A percentile compares a stretch with the other conserved stretches of the same genome.
phyloP scores from a whole-genome alignment of 2,329 filamentous ascomycete genomes.

The Colletotrichum destructivum region DNA sequence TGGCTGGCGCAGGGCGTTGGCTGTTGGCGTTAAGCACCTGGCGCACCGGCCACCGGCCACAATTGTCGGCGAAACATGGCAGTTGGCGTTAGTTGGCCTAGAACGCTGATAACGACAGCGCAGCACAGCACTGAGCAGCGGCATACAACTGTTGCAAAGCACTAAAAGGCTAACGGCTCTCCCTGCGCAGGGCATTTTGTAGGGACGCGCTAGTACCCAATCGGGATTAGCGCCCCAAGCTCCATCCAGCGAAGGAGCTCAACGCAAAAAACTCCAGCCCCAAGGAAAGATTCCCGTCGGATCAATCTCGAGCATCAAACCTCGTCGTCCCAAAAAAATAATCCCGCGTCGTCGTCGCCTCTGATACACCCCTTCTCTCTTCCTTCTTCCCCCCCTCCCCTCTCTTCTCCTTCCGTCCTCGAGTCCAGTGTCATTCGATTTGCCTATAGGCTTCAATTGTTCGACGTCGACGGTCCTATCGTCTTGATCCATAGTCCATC shows the following conservation, averaged over 20 bases:
- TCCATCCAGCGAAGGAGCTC: constrained; percentile 56
- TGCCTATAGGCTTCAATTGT: constrained; percentile 36
- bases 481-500: background rate
- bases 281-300: constrained; percentile 54
- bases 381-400: constrained; percentile 36
- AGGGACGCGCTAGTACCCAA: constrained; percentile 46
- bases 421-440: constrained; percentile 41
- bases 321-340: constrained; percentile 50
- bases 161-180: constrained; percentile 28
- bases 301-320: constrained; percentile 47
- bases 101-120: background rate
- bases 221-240: constrained; percentile 52
- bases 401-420: constrained; percentile 28
- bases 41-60: constrained; percentile 29
- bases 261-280: constrained; percentile 61
- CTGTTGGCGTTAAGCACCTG: constrained; percentile 13
- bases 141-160: background rate
- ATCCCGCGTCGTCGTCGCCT: constrained; percentile 48
- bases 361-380: constrained; percentile 32
- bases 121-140: background rate
- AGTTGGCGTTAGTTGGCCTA: background rate
- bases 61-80: constrained; percentile 32
- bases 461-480: constrained; percentile 37
- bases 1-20: constrained; percentile 6
- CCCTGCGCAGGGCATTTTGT: constrained; percentile 43